phyloP scores from a whole-genome alignment of 176 grass and related monocot species.

The Triticum timopheevii region DNA sequence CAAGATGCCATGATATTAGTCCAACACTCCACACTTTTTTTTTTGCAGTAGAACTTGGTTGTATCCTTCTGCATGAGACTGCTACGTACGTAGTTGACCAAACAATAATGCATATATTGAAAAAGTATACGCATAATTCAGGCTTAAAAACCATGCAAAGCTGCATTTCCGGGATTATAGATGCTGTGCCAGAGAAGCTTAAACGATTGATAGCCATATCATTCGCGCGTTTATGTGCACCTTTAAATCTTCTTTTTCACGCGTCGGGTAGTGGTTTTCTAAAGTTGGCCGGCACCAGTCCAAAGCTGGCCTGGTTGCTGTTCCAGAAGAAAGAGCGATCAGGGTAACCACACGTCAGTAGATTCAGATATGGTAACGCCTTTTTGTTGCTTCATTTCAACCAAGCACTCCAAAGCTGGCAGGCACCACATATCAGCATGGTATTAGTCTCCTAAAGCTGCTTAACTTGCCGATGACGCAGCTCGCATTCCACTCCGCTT shows the following conservation, averaged over 20 bases:
- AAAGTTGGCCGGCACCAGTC: background rate
- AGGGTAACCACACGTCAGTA: constrained; percentile 4
- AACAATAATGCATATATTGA: too few species aligned
- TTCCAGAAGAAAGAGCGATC: background rate
- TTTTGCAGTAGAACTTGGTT: background rate
- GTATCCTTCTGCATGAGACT: background rate
- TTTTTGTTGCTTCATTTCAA: constrained; percentile 22
- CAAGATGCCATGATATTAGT: background rate
- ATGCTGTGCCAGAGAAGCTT: too few species aligned
- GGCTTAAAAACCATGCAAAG: too few species aligned
- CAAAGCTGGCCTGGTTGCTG: background rate
- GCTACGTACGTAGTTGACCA: too few species aligned
- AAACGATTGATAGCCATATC: too few species aligned
- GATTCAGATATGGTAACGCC: background rate
- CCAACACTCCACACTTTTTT: background rate
- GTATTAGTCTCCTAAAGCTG: constrained; percentile 30
- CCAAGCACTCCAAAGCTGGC: constrained; percentile 21
- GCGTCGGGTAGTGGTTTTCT: background rate
- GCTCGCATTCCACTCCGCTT: constrained; percentile 45
- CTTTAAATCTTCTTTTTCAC: background rate
- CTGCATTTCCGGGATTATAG: too few species aligned
- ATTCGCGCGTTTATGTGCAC: background rate
- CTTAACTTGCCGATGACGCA: constrained; percentile 45
- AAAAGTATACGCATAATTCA: too few species aligned
- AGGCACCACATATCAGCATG: constrained; percentile 8